Conservation (phyloP, 164 flowering plant species). For the Paratinospora sagittata region DNA sequence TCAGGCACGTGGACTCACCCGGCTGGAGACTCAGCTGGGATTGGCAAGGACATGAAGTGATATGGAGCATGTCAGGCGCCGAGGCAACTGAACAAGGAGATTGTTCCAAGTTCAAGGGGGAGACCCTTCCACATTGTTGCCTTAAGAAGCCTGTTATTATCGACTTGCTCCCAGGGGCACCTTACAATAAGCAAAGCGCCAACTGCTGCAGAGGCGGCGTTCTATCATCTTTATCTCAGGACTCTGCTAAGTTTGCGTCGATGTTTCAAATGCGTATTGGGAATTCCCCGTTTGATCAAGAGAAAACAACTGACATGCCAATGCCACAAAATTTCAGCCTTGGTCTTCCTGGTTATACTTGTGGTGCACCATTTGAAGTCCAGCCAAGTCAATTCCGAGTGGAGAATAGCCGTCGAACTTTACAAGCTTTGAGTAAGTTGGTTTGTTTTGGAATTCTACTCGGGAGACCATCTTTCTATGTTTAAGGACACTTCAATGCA, state of each 20-base stretch:
- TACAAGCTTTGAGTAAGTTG: conserved; percentile 57
- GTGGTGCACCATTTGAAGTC: conserved; percentile 39
- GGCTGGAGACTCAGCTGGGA: conserved; percentile 68
- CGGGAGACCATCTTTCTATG: neutral
- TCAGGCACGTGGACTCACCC: conserved; percentile 52
- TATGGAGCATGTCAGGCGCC: conserved; percentile 59
- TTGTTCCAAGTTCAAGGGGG: conserved; percentile 32
- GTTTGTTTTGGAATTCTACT: neutral
- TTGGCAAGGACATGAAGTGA: conserved; percentile 54
- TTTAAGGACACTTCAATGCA: neutral
- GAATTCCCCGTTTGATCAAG: neutral
- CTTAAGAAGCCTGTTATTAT: conserved; percentile 48
- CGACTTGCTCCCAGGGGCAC: conserved; percentile 45
- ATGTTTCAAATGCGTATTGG: conserved; percentile 50
- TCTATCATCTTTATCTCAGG: conserved; percentile 50
- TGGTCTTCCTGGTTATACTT: conserved; percentile 66
- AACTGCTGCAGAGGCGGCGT: conserved; percentile 82
- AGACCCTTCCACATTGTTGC: conserved; percentile 48
- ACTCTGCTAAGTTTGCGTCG: conserved; percentile 29
- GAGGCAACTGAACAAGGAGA: conserved; percentile 64
- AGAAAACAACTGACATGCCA: neutral
- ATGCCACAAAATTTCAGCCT: conserved; percentile 49
- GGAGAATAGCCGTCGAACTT: conserved; percentile 46
- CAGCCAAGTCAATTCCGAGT: conserved; percentile 31
- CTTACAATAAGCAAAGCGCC: conserved; percentile 38